These are phyloP conservation scores for Yamadazyma siamensis DNA, from an alignment of 1,139 yeast species.

Conservation along the genomic window DNA sequence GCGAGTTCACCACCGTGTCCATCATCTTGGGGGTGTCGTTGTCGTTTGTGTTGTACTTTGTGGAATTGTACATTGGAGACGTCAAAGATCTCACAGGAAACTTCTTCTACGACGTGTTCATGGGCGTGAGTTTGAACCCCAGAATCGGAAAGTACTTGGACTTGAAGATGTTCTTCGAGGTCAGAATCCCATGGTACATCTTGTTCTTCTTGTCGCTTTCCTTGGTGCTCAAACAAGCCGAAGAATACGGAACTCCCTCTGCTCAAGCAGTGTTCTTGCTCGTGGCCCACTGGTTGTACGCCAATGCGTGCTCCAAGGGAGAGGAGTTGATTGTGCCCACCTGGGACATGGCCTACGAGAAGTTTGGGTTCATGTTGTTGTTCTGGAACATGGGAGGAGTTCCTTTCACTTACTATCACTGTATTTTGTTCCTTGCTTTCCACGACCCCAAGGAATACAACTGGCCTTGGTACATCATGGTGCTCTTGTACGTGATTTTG, in stretches of 20 bases:
- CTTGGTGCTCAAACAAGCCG: slow-evolving; percentile 74
- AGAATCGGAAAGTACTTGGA: slow-evolving; percentile 84
- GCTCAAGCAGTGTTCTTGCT: slow-evolving; percentile 73
- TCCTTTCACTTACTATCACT: slow-evolving; percentile 95
- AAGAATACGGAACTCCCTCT: slow-evolving; percentile 72
- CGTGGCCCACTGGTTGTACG: slow-evolving; percentile 89
- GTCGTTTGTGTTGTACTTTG: slow-evolving; percentile 59
- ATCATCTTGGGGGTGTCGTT: slow-evolving; percentile 72
- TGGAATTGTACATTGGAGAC: slow-evolving; percentile 64
- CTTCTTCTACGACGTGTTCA: slow-evolving; percentile 83
- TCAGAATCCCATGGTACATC: slow-evolving; percentile 94
- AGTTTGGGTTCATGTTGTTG: slow-evolving; percentile 95
- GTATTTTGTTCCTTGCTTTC: slow-evolving; percentile 76
- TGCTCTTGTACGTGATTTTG: slow-evolving; percentile 50
- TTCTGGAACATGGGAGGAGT: slow-evolving; percentile 99
- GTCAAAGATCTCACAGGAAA: slow-evolving; percentile 91
- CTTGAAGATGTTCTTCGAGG: slow-evolving; percentile 95
- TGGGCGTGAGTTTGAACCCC: slow-evolving; percentile 98
- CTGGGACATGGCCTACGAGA: slow-evolving; percentile 99
- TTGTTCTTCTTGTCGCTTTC: slow-evolving; percentile 76
- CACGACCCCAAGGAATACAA: slow-evolving; percentile 81
- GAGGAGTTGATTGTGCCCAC: slow-evolving; percentile 96
- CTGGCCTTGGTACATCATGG: slow-evolving; percentile 62
- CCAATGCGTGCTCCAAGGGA: slow-evolving; percentile 96
- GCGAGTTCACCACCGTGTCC: slow-evolving; percentile 90